A percentile compares a stretch with the other conserved stretches of the same genome.
phyloP scores from a whole-genome alignment of 306 rosid species.

The Dryas alaskensis region DNA sequence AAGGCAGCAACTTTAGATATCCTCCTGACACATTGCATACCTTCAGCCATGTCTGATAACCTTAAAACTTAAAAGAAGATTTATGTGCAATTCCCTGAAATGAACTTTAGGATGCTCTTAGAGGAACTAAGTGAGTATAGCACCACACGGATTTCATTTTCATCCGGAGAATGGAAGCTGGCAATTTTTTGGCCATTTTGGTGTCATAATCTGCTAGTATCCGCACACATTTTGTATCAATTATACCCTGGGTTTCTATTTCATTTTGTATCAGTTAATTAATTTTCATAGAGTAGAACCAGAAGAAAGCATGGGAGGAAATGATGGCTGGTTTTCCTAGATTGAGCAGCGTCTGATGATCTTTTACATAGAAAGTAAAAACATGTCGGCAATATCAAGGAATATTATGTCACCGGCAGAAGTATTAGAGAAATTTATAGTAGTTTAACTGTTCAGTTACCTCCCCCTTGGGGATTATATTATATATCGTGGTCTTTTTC shows the following conservation, averaged over 20 bases:
- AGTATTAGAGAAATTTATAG: background rate
- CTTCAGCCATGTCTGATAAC: constrained; percentile 70
- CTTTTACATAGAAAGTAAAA: background rate
- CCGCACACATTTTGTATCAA: background rate
- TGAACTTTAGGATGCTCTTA: background rate
- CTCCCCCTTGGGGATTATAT: no score
- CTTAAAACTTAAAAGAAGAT: constrained; percentile 35
- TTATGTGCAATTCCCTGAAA: background rate
- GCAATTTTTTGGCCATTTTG: background rate
- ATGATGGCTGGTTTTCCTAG: background rate
- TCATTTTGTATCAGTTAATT: background rate
- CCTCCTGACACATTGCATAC: constrained; percentile 65
- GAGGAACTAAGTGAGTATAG: background rate
- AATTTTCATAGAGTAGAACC: background rate
- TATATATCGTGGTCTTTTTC: no score
- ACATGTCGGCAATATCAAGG: background rate
- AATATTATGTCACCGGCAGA: background rate
- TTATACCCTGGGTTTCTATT: background rate
- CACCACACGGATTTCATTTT: background rate
- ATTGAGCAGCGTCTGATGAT: background rate
- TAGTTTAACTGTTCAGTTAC: background rate
- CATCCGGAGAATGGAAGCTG: constrained; percentile 1
- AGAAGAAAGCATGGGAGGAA: background rate
- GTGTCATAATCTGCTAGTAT: constrained; percentile 1
- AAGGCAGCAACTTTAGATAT: constrained; percentile 64